Base-by-base conservation (phyloP, 768 basidiomycete species). In the Sarcomyxa edulis region DNA sequence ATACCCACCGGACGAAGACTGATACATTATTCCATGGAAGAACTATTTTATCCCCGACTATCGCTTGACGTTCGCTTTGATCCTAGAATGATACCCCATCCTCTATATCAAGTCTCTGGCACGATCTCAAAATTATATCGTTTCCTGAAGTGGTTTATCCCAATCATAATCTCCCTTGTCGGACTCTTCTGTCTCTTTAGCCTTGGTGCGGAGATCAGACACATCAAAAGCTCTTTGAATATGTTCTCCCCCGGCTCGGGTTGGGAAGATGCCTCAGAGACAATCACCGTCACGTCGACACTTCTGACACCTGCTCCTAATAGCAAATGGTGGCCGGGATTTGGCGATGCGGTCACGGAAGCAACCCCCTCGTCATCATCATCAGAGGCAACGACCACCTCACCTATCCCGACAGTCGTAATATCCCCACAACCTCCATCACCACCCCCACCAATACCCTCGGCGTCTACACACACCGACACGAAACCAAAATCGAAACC, bases 21-120 rank as follows among this genome's bases (percentile, higher is more conserved):
- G 7, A 57, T 79, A 26, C 77, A 78, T 40, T 79, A 73, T 50
- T 74, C 71, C 11, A 53, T 76, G 48, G 69, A 71, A 38, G 74
- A 68, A 45, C 75, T 71, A 49, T 82, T 80, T 54, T 68, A 72
- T 49, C 80, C 84, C 3, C 65, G 62, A 16, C 53, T 84, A 9
- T 67, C 65, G 28, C 37, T 81, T 18, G 48, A 49, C 12, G 42
- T 70, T 18, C 54, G 45, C 27, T 58, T 49, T 26, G 41, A 35
- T 7, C 36, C 45, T 32, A 27, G 26, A 29, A 24, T 39, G 34
- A 32, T 44, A 27, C 26, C 32, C 40, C 48, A 40, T 32, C 48
- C 33, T 42, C 50, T 39, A 10, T 42, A 39, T 39, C 6, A 27
- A 38, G 32, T 27, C 39, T 26, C 20, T 34, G 38, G 7, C 11